Percentiles rank a stretch among this genome's conserved stretches.
Conservation (phyloP, 495 filamentous ascomycete genomes). For the Penicillium daleae region DNA sequence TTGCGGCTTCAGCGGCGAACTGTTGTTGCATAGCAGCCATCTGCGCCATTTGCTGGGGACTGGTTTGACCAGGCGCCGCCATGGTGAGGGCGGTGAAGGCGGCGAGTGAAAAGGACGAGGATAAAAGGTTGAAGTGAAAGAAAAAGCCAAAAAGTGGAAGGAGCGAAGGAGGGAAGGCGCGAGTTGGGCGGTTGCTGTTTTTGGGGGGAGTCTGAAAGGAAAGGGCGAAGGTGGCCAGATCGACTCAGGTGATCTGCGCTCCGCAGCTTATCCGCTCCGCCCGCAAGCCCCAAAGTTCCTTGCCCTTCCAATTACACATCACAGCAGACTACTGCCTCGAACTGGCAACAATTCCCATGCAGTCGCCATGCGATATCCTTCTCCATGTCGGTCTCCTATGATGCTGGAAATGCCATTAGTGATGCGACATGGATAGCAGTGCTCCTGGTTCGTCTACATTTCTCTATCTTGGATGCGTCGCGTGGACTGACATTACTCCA, state of each 20-base stretch:
- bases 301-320: neutral
- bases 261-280: constrained; percentile 15
- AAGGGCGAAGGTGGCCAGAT: constrained; percentile 42
- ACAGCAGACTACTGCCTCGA: neutral
- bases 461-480: neutral
- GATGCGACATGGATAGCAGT: constrained; percentile 42
- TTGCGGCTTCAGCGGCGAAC: constrained; percentile 73
- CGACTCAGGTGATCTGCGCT: constrained; percentile 36
- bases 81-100: constrained; percentile 33
- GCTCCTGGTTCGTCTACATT: constrained; percentile 36
- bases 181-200: constrained; percentile 11
- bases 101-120: neutral
- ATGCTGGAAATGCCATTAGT: constrained; percentile 35
- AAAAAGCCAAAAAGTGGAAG: constrained; percentile 4
- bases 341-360: neutral
- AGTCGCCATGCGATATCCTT: constrained; percentile 11
- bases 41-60: constrained; percentile 84
- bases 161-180: constrained; percentile 3
- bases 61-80: constrained; percentile 65
- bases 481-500: constrained; percentile 23
- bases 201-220: constrained; percentile 9
- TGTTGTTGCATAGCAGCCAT: constrained; percentile 83
- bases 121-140: neutral
- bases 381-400: constrained; percentile 43
- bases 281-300: neutral